phyloP scores from a whole-genome alignment of 176 grass and related monocot species.

The Avena sativa region DNA sequence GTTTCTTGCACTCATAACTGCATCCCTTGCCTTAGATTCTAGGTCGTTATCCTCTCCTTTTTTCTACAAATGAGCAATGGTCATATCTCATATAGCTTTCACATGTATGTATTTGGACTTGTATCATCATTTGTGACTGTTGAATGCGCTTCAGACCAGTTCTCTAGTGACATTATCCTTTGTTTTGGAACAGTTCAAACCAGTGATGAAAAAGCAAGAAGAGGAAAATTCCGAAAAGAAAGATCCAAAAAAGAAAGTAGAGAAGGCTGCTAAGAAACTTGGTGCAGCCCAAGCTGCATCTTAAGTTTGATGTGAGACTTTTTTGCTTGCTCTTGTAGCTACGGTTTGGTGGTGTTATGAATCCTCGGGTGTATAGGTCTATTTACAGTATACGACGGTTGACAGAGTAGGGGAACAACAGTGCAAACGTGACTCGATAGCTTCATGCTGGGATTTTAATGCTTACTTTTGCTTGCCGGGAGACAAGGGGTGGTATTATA shows the following conservation, averaged over 20 bases:
- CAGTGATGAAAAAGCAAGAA: constrained; percentile 82
- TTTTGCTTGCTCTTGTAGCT: neutral
- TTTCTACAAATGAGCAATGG: neutral
- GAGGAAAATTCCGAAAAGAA: constrained; percentile 63
- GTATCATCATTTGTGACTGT: neutral
- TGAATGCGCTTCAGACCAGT: constrained; percentile 13
- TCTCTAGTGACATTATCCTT: constrained; percentile 27
- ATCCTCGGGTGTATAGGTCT: constrained; percentile 14
- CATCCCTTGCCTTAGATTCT: constrained; percentile 16
- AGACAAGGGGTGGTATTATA: no score
- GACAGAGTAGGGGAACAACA: constrained; percentile 13
- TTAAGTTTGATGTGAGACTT: constrained; percentile 27
- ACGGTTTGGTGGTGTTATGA: constrained; percentile 3
- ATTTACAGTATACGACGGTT: constrained; percentile 13
- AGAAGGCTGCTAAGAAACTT: constrained; percentile 55
- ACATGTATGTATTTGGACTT: constrained; percentile 26
- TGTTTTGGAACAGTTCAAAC: constrained; percentile 77
- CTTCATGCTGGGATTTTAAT: neutral
- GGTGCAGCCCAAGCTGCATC: constrained; percentile 69
- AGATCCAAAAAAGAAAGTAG: constrained; percentile 57
- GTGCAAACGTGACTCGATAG: neutral
- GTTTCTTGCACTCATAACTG: constrained; percentile 24
- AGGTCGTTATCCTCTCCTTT: constrained; percentile 3
- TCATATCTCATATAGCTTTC: neutral
- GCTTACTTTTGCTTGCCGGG: no score